A percentile compares a stretch with the other conserved stretches of the same genome.
These are phyloP conservation scores for Candida sonorensis DNA, from an alignment of 805 yeast species.

Conservation along the genomic window DNA sequence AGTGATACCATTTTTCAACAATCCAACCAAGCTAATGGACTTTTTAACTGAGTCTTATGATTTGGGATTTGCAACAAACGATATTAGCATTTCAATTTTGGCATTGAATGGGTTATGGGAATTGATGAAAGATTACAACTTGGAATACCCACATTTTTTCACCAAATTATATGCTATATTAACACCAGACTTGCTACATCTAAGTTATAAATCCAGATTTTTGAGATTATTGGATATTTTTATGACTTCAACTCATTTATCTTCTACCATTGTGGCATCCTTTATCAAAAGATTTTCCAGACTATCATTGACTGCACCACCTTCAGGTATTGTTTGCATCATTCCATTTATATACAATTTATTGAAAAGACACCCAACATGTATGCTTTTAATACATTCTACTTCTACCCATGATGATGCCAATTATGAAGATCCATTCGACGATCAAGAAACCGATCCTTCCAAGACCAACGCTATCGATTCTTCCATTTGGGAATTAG, in stretches of 20 bases:
- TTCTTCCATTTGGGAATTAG: slow-evolving; percentile 90
- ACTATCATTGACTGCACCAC: slow-evolving; percentile 69
- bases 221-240: slow-evolving; percentile 82
- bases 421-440: slow-evolving; percentile 55
- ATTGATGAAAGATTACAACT: slow-evolving; percentile 70
- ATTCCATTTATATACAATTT: slow-evolving; percentile 90
- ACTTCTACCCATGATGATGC: slow-evolving; percentile 27
- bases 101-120: slow-evolving; percentile 85
- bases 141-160: slow-evolving; percentile 91
- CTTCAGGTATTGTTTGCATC: slow-evolving; percentile 80
- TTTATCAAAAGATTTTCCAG: slow-evolving; percentile 80
- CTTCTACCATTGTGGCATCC: slow-evolving; percentile 78
- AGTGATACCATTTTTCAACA: slow-evolving; percentile 71
- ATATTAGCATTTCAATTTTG: slow-evolving; percentile 40
- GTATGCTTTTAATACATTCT: slow-evolving; percentile 82
- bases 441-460: slow-evolving; percentile 63
- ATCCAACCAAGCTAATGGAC: slow-evolving; percentile 86
- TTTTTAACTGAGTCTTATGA: slow-evolving; percentile 84
- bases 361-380: slow-evolving; percentile 85
- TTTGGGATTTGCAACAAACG: slow-evolving; percentile 26
- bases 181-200: slow-evolving; percentile 68
- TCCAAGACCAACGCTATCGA: slow-evolving; percentile 69
- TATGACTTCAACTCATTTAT: slow-evolving; percentile 78
- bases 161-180: slow-evolving; percentile 73
- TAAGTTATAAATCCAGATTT: slow-evolving; percentile 78